Conservation (phyloP, 2,329 filamentous ascomycete species). For the Colletotrichum sp. region DNA sequence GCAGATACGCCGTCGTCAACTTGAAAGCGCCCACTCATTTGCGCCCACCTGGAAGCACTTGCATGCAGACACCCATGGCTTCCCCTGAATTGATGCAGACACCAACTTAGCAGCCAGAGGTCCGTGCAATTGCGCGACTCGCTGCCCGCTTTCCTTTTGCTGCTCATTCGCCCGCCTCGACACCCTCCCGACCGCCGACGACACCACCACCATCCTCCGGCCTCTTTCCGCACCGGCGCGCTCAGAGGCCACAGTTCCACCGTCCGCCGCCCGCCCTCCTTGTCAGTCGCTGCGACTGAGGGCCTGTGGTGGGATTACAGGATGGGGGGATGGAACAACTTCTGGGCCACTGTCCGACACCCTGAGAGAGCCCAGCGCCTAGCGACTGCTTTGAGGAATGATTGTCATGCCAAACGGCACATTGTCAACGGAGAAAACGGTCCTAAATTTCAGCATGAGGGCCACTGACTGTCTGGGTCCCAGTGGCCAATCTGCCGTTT, state of each 20-base stretch:
- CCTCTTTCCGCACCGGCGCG: background rate
- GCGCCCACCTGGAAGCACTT: slow-evolving; percentile 10
- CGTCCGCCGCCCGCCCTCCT: background rate
- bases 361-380: background rate
- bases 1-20: background rate
- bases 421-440: background rate
- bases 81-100: slow-evolving; percentile 13
- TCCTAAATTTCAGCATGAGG: background rate
- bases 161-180: background rate
- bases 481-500: background rate
- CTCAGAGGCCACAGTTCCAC: background rate
- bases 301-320: background rate
- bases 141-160: background rate
- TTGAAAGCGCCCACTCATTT: background rate
- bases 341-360: background rate
- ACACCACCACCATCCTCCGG: background rate
- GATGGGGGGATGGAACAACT: background rate
- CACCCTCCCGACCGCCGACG: background rate
- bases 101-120: slow-evolving; percentile 5
- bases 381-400: background rate
- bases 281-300: background rate
- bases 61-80: slow-evolving; percentile 8
- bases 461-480: background rate
- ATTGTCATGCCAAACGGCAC: background rate
- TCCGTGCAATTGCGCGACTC: slow-evolving; percentile 2